Conservation (phyloP, 2,329 filamentous ascomycete species). For the Trichophaea hybrida region DNA sequence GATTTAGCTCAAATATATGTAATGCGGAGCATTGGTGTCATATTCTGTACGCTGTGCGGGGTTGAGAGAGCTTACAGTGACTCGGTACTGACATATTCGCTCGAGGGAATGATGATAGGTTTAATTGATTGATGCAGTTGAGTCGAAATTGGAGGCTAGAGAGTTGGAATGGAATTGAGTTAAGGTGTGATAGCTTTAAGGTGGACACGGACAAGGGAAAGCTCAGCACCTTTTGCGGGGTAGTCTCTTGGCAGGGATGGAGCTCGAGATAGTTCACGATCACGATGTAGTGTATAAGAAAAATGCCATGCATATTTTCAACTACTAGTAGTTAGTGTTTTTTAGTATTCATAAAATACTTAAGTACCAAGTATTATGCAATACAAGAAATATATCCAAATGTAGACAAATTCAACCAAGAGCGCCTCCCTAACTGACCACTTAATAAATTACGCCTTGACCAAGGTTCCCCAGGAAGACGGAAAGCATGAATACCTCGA, state of each 20-base stretch:
- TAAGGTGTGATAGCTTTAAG: not conserved
- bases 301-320: not conserved
- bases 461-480: conserved; percentile 1
- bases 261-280: not conserved
- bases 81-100: not conserved
- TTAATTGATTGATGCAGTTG: not conserved
- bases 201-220: not conserved
- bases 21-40: not conserved
- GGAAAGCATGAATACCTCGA: conserved; percentile 2
- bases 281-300: not conserved
- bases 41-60: not conserved
- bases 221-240: not conserved
- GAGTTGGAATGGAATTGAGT: not conserved
- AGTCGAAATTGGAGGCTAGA: not conserved
- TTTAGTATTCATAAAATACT: no score
- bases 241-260: not conserved
- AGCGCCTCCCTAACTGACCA: not conserved
- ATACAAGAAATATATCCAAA: no score
- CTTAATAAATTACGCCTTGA: not conserved
- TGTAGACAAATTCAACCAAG: not conserved
- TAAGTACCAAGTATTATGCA: no score
- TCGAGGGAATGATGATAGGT: not conserved
- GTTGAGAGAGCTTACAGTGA: not conserved
- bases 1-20: not conserved
- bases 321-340: no score